Conservation (phyloP, 106 monocot genomes). For the Dendrobium nobile region DNA sequence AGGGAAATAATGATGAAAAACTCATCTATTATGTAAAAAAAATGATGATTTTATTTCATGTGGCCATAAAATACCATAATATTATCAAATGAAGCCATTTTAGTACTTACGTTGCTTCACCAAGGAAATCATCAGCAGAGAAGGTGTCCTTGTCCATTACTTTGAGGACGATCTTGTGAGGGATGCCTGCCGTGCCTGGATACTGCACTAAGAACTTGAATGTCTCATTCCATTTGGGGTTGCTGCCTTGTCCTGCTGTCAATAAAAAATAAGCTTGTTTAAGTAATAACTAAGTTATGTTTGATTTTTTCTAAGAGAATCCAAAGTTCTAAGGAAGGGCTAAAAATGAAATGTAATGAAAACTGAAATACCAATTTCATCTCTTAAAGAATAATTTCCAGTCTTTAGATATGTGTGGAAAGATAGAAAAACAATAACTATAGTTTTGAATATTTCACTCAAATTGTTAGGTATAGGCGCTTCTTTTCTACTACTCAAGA, state of each 20-base stretch:
- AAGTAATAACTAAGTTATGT: neutral
- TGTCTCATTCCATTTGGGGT: conserved; percentile 72
- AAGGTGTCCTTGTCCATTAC: conserved; percentile 84
- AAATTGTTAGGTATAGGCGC: neutral
- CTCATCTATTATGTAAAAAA: neutral
- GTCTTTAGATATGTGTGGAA: neutral
- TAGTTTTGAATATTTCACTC: neutral
- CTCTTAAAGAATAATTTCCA: neutral
- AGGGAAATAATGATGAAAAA: neutral
- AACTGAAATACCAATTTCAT: too few relatives aligned
- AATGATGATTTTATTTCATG: neutral
- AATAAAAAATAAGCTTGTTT: neutral
- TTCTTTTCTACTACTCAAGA: neutral
- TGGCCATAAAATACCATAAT: neutral
- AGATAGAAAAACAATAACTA: neutral
- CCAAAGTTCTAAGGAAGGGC: neutral
- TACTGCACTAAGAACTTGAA: conserved; percentile 61
- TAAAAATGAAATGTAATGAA: neutral
- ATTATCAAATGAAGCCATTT: neutral
- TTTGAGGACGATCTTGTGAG: conserved; percentile 65
- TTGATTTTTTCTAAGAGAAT: neutral
- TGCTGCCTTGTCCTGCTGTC: conserved; percentile 55
- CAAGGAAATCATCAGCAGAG: conserved; percentile 66
- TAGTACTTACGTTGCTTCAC: conserved; percentile 59
- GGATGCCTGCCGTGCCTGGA: conserved; percentile 10